Conservation (phyloP, 2,329 filamentous ascomycete genomes). For the Hortaea werneckii region DNA sequence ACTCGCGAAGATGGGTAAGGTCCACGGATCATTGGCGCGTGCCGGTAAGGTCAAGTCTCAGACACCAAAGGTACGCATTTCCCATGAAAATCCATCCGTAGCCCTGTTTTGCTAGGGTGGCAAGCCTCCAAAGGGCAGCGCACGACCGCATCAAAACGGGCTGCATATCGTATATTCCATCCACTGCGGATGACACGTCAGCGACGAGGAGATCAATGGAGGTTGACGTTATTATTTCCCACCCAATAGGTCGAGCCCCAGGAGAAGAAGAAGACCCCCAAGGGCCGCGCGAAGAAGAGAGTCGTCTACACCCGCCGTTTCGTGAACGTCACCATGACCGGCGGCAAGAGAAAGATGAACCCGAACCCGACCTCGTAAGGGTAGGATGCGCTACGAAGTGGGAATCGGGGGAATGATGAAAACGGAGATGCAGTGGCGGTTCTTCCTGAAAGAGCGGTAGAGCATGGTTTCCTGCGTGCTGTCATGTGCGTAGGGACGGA, state of each 20-base stretch:
- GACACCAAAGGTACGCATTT: slow-evolving; percentile 67
- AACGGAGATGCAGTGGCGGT: neutral
- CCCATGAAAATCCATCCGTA: neutral
- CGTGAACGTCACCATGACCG: slow-evolving; percentile 94
- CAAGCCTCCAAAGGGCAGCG: no score
- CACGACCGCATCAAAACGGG: no score
- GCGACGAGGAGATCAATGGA: no score
- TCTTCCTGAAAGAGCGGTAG: no score
- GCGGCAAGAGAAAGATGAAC: slow-evolving; percentile 99
- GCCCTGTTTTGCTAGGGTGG: no score
- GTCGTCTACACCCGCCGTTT: slow-evolving; percentile 94
- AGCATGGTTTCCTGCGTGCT: no score
- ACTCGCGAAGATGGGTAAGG: slow-evolving; percentile 70
- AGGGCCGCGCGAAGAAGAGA: slow-evolving; percentile 96
- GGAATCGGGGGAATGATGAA: neutral
- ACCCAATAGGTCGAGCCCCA: slow-evolving; percentile 61
- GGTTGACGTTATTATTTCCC: neutral
- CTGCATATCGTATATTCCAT: no score
- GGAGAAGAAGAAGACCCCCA: slow-evolving; percentile 95
- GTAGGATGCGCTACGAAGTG: neutral
- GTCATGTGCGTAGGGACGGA: no score
- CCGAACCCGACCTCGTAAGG: slow-evolving; percentile 58
- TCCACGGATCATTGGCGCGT: slow-evolving; percentile 89
- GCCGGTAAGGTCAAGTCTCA: slow-evolving; percentile 98
- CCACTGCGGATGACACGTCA: no score